Evolutionary conservation across 2,329 filamentous ascomycete species (phyloP), one percentile per base, ranked within the genome.

Genomic region (Aspergillus ruber): DNA sequence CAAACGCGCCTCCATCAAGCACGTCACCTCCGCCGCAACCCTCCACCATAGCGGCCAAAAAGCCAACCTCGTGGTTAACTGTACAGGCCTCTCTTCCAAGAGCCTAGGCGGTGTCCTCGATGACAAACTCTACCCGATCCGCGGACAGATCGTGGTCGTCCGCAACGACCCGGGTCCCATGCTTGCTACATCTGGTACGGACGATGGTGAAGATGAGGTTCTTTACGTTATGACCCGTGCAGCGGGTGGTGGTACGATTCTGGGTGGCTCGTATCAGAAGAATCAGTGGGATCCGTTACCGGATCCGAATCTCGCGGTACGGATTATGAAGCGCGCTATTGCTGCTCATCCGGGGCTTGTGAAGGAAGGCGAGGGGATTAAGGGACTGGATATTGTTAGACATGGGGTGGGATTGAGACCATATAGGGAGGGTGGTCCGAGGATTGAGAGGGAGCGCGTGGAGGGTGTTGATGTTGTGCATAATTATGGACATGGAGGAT

Each of bases 381-480:
- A 88, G 63, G 84, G 78, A 17, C 66, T 95, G 52, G 83, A 84
- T 63, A 75, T 95, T 17, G 76, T 95, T 44, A 77, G 89, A 15
- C 90, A 95, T 64, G 86, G 83, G 3, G 90, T 95, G 12, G 90
- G 90, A 0, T 61, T 95, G 58, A 76, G 90, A 49, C 90, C 90
- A 4, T 80, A 84, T 62, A 75, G 90, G 44, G 76, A 81, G 47
- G 84, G 79, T 1, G 90, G 90, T 0, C 82, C 88, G 17, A 78
- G 90, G 48, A 73, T 95, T 12, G 89, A 94, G 68, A 84, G 75
- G 61, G 85, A 90, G 64, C 73, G 71, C 53, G 78, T 88, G 40
- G 71, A 77, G 44, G 82, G 80, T 6, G 76, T 80, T 3, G 78
- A 78, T 66, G 58, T 71, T 36, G 65, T 70, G 40, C 68, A 72